Conservation (phyloP, 1,284 basidiomycete species). For the Sporisorium sorghi region DNA sequence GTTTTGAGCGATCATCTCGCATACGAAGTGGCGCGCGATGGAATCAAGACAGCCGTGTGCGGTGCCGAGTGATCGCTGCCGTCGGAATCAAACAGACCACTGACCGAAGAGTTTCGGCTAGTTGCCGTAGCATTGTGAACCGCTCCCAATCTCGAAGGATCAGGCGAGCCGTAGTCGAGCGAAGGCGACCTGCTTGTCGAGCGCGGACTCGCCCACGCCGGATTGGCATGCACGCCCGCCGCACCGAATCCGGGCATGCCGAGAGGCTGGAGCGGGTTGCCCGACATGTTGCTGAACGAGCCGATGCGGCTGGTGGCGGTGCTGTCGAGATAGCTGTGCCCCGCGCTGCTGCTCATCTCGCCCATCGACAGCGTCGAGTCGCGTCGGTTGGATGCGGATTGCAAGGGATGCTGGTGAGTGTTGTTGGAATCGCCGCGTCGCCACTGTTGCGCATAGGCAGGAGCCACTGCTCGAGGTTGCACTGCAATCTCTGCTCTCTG, state of each 20-base stretch:
- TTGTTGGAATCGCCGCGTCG: slow-evolving; percentile 21
- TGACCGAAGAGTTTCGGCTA: slow-evolving; percentile 33
- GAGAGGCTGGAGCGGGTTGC: slow-evolving; percentile 39
- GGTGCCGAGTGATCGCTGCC: slow-evolving; percentile 36
- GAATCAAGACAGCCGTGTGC: slow-evolving; percentile 26
- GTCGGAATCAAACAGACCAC: slow-evolving; percentile 35
- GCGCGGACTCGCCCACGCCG: slow-evolving; percentile 38
- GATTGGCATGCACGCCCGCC: slow-evolving; percentile 1
- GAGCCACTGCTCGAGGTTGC: slow-evolving; percentile 29
- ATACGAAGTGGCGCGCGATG: slow-evolving; percentile 19
- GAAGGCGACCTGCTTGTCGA: slow-evolving; percentile 24
- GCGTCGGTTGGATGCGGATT: slow-evolving; percentile 13
- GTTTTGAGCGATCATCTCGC: slow-evolving; percentile 2
- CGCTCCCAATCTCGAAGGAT: slow-evolving; percentile 16
- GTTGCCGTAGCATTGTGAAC: slow-evolving; percentile 1
- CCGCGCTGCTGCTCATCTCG: slow-evolving; percentile 41
- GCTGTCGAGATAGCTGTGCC: slow-evolving; percentile 37
- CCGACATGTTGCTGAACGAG: slow-evolving; percentile 41
- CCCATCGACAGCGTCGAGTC: slow-evolving; percentile 31
- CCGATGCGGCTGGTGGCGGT: slow-evolving; percentile 45
- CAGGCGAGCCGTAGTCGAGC: slow-evolving; percentile 23
- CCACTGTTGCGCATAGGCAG: slow-evolving; percentile 22
- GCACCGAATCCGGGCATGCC: slow-evolving; percentile 17
- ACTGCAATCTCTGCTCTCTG: slow-evolving; percentile 26
- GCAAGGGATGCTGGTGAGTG: slow-evolving; percentile 34